phyloP scores from a whole-genome alignment of 73 alveolate species.

The Tetrahymena borealis region DNA sequence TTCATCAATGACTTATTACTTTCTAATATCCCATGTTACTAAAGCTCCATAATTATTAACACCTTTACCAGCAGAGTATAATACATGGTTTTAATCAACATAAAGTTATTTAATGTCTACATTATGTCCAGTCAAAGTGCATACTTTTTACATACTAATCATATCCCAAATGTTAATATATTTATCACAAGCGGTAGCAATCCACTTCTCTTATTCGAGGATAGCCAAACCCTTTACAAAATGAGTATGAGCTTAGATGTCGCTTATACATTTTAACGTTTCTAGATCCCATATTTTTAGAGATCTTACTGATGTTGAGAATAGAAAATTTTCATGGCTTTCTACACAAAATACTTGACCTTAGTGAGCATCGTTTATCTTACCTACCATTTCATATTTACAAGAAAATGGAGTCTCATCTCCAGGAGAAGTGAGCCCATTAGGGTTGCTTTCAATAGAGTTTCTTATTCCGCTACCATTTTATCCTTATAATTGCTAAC shows the following conservation, averaged over 20 bases:
- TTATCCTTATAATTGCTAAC: not conserved
- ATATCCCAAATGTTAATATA: constrained; percentile 57
- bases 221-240: constrained; percentile 45
- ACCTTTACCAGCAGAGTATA: constrained; percentile 61
- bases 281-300: constrained; percentile 67
- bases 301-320: constrained; percentile 47
- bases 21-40: constrained; percentile 63
- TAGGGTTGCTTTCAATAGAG: not conserved
- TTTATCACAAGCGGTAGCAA: constrained; percentile 60
- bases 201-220: constrained; percentile 44
- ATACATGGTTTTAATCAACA: constrained; percentile 13
- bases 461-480: not conserved
- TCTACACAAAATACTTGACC: constrained; percentile 53
- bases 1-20: constrained; percentile 37
- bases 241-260: constrained; percentile 41
- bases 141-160: constrained; percentile 44
- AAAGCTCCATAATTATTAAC: constrained; percentile 13
- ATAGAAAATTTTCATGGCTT: constrained; percentile 48
- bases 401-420: not conserved
- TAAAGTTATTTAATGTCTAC: constrained; percentile 53
- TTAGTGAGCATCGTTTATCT: constrained; percentile 46
- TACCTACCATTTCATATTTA: not conserved
- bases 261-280: constrained; percentile 43
- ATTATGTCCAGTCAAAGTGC: constrained; percentile 49
- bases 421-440: not conserved